phyloP scores from a whole-genome alignment of 169 alveolate genomes.

The Cyclospora cayetanensis region DNA sequence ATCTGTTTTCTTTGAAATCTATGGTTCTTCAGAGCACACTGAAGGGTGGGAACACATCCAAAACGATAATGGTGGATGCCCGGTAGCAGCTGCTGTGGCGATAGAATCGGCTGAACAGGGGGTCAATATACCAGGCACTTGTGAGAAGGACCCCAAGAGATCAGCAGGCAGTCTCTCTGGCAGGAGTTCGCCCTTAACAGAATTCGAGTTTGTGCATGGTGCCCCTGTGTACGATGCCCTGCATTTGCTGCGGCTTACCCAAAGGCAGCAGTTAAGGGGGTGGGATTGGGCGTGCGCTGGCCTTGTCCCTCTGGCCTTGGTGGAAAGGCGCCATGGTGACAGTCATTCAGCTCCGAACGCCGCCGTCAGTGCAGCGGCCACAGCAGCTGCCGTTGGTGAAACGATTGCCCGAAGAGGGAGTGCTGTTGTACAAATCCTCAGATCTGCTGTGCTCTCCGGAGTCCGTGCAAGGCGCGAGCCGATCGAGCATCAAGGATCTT shows the following conservation, averaged over 20 bases:
- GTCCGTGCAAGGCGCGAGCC: neutral
- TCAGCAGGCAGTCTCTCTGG: constrained; percentile 27
- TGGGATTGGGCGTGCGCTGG: constrained; percentile 21
- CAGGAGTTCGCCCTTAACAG: constrained; percentile 49
- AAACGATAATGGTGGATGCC: no score
- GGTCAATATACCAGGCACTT: neutral
- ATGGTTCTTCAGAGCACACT: neutral
- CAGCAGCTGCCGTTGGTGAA: constrained; percentile 24
- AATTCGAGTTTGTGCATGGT: constrained; percentile 33
- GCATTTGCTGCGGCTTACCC: constrained; percentile 32
- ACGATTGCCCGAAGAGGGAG: neutral
- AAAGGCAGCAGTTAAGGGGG: neutral
- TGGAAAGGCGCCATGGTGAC: neutral
- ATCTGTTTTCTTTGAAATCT: neutral
- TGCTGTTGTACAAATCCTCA: neutral
- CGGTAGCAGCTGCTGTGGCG: neutral
- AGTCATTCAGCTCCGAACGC: neutral
- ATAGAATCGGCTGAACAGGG: neutral
- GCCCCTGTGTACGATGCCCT: constrained; percentile 13
- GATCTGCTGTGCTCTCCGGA: constrained; percentile 10
- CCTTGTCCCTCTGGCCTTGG: neutral
- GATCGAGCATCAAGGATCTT: neutral
- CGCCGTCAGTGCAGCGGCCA: neutral
- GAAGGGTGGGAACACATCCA: constrained; percentile 60
- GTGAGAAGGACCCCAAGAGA: neutral